Conservation (phyloP, 192 early-diverging fungal genomes). For the Gaertneriomyces sp. region DNA sequence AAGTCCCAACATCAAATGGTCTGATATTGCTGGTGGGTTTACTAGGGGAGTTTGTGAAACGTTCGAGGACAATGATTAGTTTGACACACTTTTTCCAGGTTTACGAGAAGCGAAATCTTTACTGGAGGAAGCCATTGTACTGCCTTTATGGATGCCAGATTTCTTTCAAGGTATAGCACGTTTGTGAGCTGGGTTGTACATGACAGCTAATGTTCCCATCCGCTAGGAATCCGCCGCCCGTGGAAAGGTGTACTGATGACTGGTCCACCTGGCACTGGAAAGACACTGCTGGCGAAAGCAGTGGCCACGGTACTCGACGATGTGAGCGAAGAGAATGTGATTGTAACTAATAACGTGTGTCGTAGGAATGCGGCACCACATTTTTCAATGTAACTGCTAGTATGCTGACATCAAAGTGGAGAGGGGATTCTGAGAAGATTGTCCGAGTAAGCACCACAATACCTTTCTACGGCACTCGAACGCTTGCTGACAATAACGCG, state of each 20-base stretch:
- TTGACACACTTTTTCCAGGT: slow-evolving; percentile 19
- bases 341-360: not conserved
- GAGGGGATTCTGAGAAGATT: slow-evolving; percentile 62
- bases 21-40: slow-evolving; percentile 51
- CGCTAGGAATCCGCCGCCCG: slow-evolving; percentile 45
- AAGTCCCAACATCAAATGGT: slow-evolving; percentile 53
- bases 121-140: slow-evolving; percentile 61
- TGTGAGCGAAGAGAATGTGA: too few species aligned
- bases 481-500: not conserved
- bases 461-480: not conserved
- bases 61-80: slow-evolving; percentile 1
- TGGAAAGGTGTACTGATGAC: slow-evolving; percentile 67
- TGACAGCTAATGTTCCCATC: not conserved
- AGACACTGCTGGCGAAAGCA: slow-evolving; percentile 61
- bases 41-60: not conserved
- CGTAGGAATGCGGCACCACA: slow-evolving; percentile 60
- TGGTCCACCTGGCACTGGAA: slow-evolving; percentile 63
- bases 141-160: slow-evolving; percentile 66
- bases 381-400: slow-evolving; percentile 63
- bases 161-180: slow-evolving; percentile 46
- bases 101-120: slow-evolving; percentile 55
- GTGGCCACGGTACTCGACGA: slow-evolving; percentile 49
- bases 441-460: slow-evolving; percentile 39
- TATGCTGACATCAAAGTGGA: slow-evolving; percentile 61
- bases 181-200: not conserved